Conservation (phyloP, 2,329 filamentous ascomycete species). For the Chalaropsis ovoidea region DNA sequence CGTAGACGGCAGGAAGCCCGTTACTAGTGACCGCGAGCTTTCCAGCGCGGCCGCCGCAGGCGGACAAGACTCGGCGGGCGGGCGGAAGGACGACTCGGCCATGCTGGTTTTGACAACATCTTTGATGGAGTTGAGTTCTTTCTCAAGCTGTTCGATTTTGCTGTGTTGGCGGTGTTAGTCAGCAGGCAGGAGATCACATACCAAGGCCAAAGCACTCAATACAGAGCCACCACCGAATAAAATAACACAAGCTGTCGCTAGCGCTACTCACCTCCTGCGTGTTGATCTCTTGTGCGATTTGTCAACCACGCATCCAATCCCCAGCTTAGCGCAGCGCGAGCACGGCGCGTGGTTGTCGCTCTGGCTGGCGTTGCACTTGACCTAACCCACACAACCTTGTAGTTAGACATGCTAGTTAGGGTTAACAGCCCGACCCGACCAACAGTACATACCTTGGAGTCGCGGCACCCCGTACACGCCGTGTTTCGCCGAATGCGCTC, state of each 20-base stretch:
- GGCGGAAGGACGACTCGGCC: slow-evolving; percentile 13
- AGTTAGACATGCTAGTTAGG: not conserved
- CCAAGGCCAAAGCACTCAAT: not conserved
- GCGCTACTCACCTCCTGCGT: slow-evolving; percentile 34
- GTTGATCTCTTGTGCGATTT: slow-evolving; percentile 41
- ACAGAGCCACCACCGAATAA: not conserved
- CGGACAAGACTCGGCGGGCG: not conserved
- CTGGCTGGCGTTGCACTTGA: slow-evolving; percentile 38
- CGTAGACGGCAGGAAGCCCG: not conserved
- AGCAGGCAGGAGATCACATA: not conserved
- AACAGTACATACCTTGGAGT: slow-evolving; percentile 26
- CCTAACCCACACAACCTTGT: slow-evolving; percentile 31
- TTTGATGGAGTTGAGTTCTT: slow-evolving; percentile 47
- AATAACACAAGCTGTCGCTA: not conserved
- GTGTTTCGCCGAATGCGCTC: slow-evolving; percentile 31
- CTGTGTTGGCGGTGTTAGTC: slow-evolving; percentile 30
- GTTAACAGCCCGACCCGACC: not conserved
- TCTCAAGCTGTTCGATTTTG: slow-evolving; percentile 46
- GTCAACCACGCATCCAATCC: slow-evolving; percentile 38
- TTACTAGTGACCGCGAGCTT: not conserved
- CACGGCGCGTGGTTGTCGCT: slow-evolving; percentile 35
- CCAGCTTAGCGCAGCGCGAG: slow-evolving; percentile 38
- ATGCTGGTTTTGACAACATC: slow-evolving; percentile 37
- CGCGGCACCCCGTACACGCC: slow-evolving; percentile 31
- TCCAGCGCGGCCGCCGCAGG: not conserved